Percentiles rank a stretch among this genome's conserved stretches.
Evolutionary conservation across 768 basidiomycete species (phyloP).

Genomic region (Macrolepiota fuliginosa): DNA sequence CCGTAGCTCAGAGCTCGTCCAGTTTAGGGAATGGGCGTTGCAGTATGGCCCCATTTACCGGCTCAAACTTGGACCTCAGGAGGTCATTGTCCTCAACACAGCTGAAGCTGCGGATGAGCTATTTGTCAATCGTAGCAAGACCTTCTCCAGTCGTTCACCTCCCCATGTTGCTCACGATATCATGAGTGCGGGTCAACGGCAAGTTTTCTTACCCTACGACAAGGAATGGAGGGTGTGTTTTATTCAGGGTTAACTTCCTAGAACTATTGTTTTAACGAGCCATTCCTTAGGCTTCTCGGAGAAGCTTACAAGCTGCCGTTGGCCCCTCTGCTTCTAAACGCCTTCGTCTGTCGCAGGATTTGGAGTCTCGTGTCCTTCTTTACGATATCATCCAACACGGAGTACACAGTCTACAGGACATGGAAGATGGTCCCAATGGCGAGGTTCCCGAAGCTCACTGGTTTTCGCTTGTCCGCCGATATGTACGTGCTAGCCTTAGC

Average conservation of each 20-base stretch:
- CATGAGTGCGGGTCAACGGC: slow-evolving; percentile 26
- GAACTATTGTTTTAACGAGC: not conserved
- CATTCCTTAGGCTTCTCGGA: slow-evolving; percentile 19
- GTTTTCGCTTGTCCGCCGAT: slow-evolving; percentile 26
- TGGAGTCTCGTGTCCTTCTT: slow-evolving; percentile 25
- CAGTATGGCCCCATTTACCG: slow-evolving; percentile 26
- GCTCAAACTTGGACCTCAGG: slow-evolving; percentile 24
- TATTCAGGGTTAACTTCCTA: not conserved
- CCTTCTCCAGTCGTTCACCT: slow-evolving; percentile 24
- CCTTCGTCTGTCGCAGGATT: slow-evolving; percentile 20
- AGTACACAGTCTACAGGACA: slow-evolving; percentile 16
- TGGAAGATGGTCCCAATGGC: slow-evolving; percentile 17
- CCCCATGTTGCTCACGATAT: slow-evolving; percentile 31
- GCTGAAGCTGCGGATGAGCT: slow-evolving; percentile 23
- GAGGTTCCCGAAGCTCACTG: slow-evolving; percentile 26
- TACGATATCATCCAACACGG: slow-evolving; percentile 22
- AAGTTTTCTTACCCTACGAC: slow-evolving; percentile 25
- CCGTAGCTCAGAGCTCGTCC: not conserved
- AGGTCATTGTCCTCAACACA: slow-evolving; percentile 25
- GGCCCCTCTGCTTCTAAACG: slow-evolving; percentile 24
- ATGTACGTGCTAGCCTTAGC: slow-evolving; percentile 17
- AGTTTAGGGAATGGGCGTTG: slow-evolving; percentile 27
- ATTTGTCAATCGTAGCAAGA: slow-evolving; percentile 22
- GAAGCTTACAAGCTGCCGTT: slow-evolving; percentile 21
- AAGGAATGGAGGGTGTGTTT: slow-evolving; percentile 26